Evolutionary conservation across 2,329 filamentous ascomycete genomes (phyloP), one percentile per base, ranked within the genome.

Genomic region (Penicillium sclerotiorum): DNA sequence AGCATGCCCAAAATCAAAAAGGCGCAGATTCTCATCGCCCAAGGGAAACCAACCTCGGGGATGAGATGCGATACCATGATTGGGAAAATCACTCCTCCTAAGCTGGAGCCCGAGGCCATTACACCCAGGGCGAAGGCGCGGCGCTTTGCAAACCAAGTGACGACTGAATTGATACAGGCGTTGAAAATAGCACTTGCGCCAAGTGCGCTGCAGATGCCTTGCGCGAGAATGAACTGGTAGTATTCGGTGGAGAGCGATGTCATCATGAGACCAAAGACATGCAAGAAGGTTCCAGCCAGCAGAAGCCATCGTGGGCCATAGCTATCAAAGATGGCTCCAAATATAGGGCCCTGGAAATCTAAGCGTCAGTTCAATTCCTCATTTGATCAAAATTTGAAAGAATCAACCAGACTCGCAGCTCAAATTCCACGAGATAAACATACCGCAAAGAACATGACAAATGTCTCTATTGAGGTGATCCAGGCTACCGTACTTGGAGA

Each of bases 291-390:
- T 17, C 81, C 81, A 23, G 70, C 61, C 0, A 80, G 35, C 1
- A 82, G 62, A 1, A 88, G 47, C 37, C 71, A 77, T 22, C 79
- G 76, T 0, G 85, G 83, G 0, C 86, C 86, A 49, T 83, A 80
- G 48, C 74, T 80, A 59, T 89, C 87, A 57, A 80, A 87, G 0
- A 86, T 39, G 33, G 80, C 81, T 1, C 86, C 86, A n/a, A 85
- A 77, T 7, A 88, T 59, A 0, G 84, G 83, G 0, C 85, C 84
- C 57, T 61, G 11, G 20, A 33, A 32, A 12, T 36, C 12, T 45
- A 18, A 20, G 22, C 11, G 15, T 21, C 2, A 18, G 7, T 17
- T 36, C 13, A 39, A 12, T 8, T 40, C 7, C 15, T 15, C 13
- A 15, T 1, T 25, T 15, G 37, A 2, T 11, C 7, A 28, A 28